Conservation (phyloP, 2,329 filamentous ascomycete species). For the Trichoderma arundinaceum region DNA sequence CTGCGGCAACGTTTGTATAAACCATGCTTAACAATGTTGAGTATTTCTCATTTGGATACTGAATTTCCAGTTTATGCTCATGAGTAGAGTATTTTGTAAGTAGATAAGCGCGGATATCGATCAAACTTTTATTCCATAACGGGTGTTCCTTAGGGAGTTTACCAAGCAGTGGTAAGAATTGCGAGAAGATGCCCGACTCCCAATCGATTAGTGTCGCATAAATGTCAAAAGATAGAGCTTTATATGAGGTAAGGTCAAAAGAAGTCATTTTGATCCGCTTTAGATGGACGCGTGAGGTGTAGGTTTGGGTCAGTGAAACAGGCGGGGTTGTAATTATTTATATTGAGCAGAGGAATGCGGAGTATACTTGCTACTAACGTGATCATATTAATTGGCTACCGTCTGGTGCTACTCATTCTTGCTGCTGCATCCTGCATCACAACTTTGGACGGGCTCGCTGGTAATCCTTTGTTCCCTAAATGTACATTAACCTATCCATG, state of each 20-base stretch:
- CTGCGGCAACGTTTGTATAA: constrained; percentile 52
- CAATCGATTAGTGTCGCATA: constrained; percentile 81
- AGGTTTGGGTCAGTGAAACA: neutral
- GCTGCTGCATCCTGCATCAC: neutral
- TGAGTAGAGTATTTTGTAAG: constrained; percentile 46
- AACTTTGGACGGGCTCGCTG: neutral
- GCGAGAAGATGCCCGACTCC: constrained; percentile 65
- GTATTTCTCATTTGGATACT: constrained; percentile 62
- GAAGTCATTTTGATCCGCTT: constrained; percentile 1
- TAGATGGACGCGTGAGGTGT: neutral
- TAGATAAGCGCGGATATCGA: constrained; percentile 43
- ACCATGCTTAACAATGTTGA: constrained; percentile 57
- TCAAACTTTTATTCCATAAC: constrained; percentile 42
- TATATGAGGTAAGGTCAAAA: constrained; percentile 23
- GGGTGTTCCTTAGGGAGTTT: constrained; percentile 21
- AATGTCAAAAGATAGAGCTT: constrained; percentile 70
- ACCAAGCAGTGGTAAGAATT: constrained; percentile 54
- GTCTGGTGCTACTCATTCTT: neutral
- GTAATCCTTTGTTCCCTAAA: no score
- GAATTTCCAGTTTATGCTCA: constrained; percentile 56
- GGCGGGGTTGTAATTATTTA: neutral
- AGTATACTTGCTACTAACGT: neutral
- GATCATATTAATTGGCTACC: no score
- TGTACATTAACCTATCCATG: no score
- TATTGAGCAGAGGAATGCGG: neutral